Percentiles rank a stretch among this genome's conserved stretches.
phyloP scores from a whole-genome alignment of 768 basidiomycete genomes.

The Agrocybe pediades region DNA sequence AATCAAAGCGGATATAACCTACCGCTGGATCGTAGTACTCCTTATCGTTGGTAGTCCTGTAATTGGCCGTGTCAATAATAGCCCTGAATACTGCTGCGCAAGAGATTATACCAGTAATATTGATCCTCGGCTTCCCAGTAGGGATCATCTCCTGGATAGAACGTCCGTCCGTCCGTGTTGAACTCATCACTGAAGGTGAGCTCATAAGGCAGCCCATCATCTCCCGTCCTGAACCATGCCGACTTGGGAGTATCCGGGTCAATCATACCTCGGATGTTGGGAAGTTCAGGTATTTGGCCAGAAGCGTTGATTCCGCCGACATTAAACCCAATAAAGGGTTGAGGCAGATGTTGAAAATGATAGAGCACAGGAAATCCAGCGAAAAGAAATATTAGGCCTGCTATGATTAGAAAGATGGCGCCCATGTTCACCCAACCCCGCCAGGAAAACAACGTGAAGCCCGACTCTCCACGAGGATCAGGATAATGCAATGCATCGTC shows the following conservation, averaged over 20 bases:
- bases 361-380: slow-evolving; percentile 86
- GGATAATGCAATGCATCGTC: slow-evolving; percentile 93
- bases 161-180: slow-evolving; percentile 55
- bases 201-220: slow-evolving; percentile 76
- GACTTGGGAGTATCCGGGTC: slow-evolving; percentile 73
- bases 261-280: slow-evolving; percentile 67
- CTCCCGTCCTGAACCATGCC: slow-evolving; percentile 59
- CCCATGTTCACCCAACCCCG: slow-evolving; percentile 82
- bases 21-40: slow-evolving; percentile 86
- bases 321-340: slow-evolving; percentile 62
- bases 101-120: slow-evolving; percentile 70
- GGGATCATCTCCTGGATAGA: slow-evolving; percentile 83
- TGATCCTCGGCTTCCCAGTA: slow-evolving; percentile 87
- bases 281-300: slow-evolving; percentile 83
- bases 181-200: slow-evolving; percentile 90
- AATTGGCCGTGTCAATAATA: slow-evolving; percentile 1
- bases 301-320: slow-evolving; percentile 85
- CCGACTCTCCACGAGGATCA: slow-evolving; percentile 68
- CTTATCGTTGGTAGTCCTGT: slow-evolving; percentile 68
- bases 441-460: slow-evolving; percentile 72
- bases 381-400: slow-evolving; percentile 76
- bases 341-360: slow-evolving; percentile 42
- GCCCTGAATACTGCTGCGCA: neutral
- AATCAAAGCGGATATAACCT: slow-evolving; percentile 18
- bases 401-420: slow-evolving; percentile 68